Conservation (phyloP, 1,284 basidiomycete genomes). For the Neolentinus lepideus region DNA sequence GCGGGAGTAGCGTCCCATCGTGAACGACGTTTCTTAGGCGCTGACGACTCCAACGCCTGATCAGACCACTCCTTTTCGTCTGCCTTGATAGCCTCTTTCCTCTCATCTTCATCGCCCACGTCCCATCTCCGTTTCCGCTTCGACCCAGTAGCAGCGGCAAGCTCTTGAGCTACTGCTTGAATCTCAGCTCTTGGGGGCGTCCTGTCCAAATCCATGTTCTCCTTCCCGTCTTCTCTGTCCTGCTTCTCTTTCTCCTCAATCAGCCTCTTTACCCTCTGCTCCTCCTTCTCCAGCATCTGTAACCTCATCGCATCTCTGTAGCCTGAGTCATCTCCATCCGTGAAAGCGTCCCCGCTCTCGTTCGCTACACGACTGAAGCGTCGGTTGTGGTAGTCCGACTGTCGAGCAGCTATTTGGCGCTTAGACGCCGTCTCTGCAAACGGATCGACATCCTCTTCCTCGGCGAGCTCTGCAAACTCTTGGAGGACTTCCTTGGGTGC, state of each 20-base stretch:
- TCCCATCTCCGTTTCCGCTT: conserved; percentile 91
- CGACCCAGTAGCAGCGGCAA: conserved; percentile 53
- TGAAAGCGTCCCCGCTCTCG: conserved; percentile 77
- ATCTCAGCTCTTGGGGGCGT: conserved; percentile 78
- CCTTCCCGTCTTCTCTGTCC: conserved; percentile 74
- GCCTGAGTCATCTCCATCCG: conserved; percentile 50
- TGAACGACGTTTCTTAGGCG: conserved; percentile 86
- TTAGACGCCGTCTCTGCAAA: conserved; percentile 90
- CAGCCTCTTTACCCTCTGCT: conserved; percentile 75
- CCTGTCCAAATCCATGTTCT: conserved; percentile 82
- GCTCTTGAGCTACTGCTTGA: conserved; percentile 59
- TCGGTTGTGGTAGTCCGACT: conserved; percentile 94
- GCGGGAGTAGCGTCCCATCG: conserved; percentile 91
- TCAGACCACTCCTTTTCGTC: conserved; percentile 63
- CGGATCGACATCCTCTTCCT: conserved; percentile 88
- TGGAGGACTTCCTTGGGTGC: conserved; percentile 91
- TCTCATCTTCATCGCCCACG: conserved; percentile 53
- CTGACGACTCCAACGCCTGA: conserved; percentile 62
- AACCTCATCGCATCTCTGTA: conserved; percentile 97
- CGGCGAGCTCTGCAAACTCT: conserved; percentile 90
- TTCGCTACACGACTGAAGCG: conserved; percentile 80
- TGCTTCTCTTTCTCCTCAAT: conserved; percentile 85
- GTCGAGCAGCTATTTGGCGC: conserved; percentile 89
- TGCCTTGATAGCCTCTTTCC: conserved; percentile 53
- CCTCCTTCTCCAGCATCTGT: conserved; percentile 89